Percentiles rank a stretch among this genome's conserved stretches.
These are phyloP conservation scores for Tuber umbilicatum DNA, from an alignment of 495 filamentous ascomycete genomes.

Conservation along the genomic window DNA sequence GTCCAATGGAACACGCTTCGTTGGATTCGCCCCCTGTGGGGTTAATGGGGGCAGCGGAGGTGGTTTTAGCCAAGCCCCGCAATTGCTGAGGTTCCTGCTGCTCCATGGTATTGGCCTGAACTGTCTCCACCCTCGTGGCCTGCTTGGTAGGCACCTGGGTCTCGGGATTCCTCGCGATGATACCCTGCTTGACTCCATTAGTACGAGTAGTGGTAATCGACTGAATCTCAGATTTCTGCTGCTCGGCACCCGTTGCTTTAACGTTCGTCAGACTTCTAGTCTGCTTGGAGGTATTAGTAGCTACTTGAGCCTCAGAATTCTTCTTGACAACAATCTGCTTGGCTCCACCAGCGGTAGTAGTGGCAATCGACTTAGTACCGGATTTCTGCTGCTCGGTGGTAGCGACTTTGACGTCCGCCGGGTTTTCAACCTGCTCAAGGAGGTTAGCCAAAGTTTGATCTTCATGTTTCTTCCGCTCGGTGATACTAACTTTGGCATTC, in stretches of 20 bases:
- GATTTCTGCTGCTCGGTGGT: background rate
- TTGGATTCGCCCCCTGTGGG: background rate
- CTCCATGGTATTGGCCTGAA: background rate
- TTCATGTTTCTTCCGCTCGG: background rate
- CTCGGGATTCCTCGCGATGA: background rate
- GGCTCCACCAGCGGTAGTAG: background rate
- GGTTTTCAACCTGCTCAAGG: background rate
- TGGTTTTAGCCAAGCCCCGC: background rate
- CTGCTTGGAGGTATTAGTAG: background rate
- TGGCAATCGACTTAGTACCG: background rate
- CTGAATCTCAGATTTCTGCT: background rate
- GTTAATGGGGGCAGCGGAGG: background rate
- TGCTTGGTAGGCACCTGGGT: background rate
- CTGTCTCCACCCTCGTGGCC: background rate
- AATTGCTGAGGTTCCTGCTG: background rate
- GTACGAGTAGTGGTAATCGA: background rate
- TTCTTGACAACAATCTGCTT: background rate
- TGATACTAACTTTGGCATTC: background rate
- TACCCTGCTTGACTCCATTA: background rate
- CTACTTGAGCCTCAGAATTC: background rate
- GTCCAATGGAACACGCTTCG: background rate
- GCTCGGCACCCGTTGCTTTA: background rate
- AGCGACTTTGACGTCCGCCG: background rate
- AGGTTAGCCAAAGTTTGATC: background rate
- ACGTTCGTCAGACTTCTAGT: background rate